These are phyloP conservation scores for Bromus sterilis DNA, from an alignment of 176 grass and related monocot genomes.

Conservation along the genomic window DNA sequence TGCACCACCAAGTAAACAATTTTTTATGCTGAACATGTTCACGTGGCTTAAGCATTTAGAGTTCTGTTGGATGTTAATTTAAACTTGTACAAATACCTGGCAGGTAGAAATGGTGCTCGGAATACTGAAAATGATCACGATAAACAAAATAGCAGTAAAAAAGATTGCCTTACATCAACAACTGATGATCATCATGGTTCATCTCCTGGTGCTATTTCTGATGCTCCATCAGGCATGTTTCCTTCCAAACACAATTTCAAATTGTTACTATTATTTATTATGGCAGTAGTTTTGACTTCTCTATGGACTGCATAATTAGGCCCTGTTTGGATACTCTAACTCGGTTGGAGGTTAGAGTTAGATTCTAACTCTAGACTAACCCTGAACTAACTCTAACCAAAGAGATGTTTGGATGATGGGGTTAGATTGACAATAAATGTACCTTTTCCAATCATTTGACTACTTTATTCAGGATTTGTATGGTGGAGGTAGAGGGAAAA, in stretches of 20 bases:
- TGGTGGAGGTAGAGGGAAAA: too few relatives aligned
- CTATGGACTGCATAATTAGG: background rate
- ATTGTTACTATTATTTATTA: background rate
- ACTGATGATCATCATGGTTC: conserved; percentile 24
- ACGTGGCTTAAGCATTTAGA: background rate
- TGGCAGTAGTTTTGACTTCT: background rate
- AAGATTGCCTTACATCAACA: conserved; percentile 5
- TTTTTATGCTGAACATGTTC: background rate
- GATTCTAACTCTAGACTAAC: too few relatives aligned
- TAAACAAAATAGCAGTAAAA: conserved; percentile 19
- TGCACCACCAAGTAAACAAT: conserved; percentile 22
- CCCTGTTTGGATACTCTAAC: too few relatives aligned
- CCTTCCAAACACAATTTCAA: background rate
- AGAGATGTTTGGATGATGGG: too few relatives aligned
- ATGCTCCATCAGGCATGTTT: conserved; percentile 26
- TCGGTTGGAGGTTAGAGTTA: too few relatives aligned
- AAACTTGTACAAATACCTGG: conserved; percentile 8
- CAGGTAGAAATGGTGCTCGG: conserved; percentile 32
- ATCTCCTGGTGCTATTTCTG: conserved; percentile 21
- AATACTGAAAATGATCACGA: conserved; percentile 8
- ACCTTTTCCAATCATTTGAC: too few relatives aligned
- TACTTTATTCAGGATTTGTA: too few relatives aligned
- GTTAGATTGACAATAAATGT: too few relatives aligned
- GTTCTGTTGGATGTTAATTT: background rate
- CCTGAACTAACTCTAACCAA: too few relatives aligned